Evolutionary conservation across 2,329 filamentous ascomycete species (phyloP), one percentile per base, ranked within the genome.

Genomic region (Colletotrichum tropicicola): DNA sequence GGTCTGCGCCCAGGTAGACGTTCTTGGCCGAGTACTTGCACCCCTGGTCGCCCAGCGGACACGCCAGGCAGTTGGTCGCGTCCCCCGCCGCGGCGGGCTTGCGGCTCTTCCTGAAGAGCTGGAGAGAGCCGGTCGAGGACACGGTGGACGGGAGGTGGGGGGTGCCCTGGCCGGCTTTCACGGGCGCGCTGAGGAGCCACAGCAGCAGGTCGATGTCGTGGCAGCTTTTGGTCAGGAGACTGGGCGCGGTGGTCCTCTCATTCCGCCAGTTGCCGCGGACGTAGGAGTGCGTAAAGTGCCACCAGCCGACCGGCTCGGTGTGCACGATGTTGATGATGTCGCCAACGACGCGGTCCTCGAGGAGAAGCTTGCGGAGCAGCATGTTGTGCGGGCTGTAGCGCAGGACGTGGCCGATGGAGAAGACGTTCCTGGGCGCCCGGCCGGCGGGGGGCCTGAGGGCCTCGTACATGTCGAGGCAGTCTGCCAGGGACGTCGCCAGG

Each of bases 261-360:
- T 92, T 92, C 6, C 95, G 88, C 96, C 96, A 98, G 78, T 98
- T 98, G 15, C 96, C 96, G 47, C 92, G 87, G 35, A 98, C 95
- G 71, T 95, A 97, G 43, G 90, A 93, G 76, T 97, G 94, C 0
- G 91, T 85, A 75, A 97, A 98, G 76, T 98, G 96, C 93, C 94
- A 98, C 90, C 92, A 97, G 1, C 96, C 96, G 0, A 99, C 91
- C 0, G 96, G 96, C 76, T 98, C 96, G 0, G 93, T 96, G 77
- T 98, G 96, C 68, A 97, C 92, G 39, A 97, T 85, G 39, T 92
- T 95, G 55, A 97, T 82, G 28, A 98, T 83, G 58, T 98, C 92
- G 6, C 96, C 96, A 72, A 99, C 91, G 12, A 90, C 87, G 12
- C 85, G 85, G 55, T 97, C 88, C 68, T 91, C 85, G 1, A 94